Evolutionary conservation across 768 basidiomycete genomes (phyloP).

Genomic region (Boletus vinaceobasis): DNA sequence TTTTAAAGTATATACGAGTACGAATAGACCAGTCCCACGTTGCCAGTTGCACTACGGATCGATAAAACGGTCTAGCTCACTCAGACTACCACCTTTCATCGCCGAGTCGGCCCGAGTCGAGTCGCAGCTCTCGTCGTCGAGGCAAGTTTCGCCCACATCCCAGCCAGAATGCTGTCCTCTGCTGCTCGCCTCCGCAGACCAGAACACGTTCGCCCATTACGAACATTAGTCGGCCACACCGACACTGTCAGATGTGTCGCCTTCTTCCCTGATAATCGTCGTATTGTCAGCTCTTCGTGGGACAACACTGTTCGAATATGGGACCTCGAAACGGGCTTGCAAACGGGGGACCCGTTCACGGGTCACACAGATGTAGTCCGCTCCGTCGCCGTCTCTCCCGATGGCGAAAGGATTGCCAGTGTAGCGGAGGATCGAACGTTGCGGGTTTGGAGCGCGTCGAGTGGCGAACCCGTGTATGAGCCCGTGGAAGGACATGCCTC

Average conservation of each 20-base stretch:
- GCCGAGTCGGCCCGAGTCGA: not conserved
- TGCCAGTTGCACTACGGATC: not conserved
- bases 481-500: slow-evolving; percentile 28
- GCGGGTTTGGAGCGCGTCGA: slow-evolving; percentile 27
- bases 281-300: slow-evolving; percentile 23
- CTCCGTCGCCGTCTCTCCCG: slow-evolving; percentile 29
- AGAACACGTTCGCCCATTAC: slow-evolving; percentile 24
- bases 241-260: slow-evolving; percentile 26
- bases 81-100: not conserved
- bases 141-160: not conserved
- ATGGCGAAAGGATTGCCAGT: slow-evolving; percentile 26
- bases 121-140: not conserved
- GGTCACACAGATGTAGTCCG: slow-evolving; percentile 30
- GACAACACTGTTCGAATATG: slow-evolving; percentile 28
- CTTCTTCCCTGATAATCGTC: slow-evolving; percentile 28
- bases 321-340: slow-evolving; percentile 22
- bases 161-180: slow-evolving; percentile 19
- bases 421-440: slow-evolving; percentile 29
- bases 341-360: slow-evolving; percentile 12
- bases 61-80: not conserved
- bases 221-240: slow-evolving; percentile 32
- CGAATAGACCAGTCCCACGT: not conserved
- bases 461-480: slow-evolving; percentile 16
- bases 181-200: slow-evolving; percentile 19
- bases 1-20: not conserved